Percentiles rank a stretch among this genome's conserved stretches.
Conservation (phyloP, 176 grass and related monocot genomes). For the Paspalum notatum region DNA sequence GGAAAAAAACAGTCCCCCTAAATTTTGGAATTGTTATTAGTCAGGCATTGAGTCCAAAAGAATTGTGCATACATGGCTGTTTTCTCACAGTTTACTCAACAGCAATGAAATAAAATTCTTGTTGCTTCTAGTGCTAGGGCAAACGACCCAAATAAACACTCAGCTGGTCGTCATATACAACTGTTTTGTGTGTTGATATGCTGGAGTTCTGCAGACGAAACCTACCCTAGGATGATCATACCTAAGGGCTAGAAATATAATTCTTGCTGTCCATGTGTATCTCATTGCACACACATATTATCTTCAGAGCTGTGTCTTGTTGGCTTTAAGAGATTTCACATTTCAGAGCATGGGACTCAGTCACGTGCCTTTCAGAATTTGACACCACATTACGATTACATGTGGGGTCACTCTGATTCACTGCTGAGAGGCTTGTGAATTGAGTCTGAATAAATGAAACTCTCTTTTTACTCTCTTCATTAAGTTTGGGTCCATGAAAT, state of each 20-base stretch:
- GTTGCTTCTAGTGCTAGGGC: not conserved
- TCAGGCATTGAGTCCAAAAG: not conserved
- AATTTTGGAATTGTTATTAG: not conserved
- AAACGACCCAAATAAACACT: not conserved
- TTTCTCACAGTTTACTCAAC: not conserved
- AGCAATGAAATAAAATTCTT: not conserved
- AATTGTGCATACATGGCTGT: not conserved
- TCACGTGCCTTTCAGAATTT: no score
- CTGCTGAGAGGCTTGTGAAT: no score
- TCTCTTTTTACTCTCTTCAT: no score
- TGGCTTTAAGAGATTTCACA: not conserved
- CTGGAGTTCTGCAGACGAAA: not conserved
- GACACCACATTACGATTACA: no score
- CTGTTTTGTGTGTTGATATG: not conserved
- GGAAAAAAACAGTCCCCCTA: not conserved
- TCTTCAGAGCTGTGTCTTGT: not conserved
- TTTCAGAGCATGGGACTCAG: no score
- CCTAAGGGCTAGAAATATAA: not conserved
- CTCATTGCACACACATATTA: not conserved
- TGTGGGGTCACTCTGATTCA: no score
- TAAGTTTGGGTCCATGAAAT: not conserved
- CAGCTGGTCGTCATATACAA: not conserved
- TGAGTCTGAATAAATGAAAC: no score
- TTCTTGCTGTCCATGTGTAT: not conserved
- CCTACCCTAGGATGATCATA: no score